Percentiles rank a stretch among this genome's conserved stretches.
Conservation (phyloP, 352 stramenopile genomes). For the Phytophthora sansomeana region DNA sequence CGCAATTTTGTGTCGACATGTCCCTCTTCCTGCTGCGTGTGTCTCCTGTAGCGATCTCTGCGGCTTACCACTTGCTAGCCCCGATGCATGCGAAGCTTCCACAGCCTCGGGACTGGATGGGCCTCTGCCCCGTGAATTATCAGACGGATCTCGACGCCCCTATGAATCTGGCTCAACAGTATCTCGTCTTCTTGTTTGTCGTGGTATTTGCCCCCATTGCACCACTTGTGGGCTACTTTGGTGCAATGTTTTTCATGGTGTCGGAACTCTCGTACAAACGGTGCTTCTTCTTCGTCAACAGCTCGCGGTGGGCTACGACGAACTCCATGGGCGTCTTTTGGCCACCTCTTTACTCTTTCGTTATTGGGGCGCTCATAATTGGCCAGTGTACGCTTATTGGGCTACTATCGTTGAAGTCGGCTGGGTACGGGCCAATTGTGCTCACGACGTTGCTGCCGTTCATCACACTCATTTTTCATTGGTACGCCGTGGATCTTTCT, state of each 20-base stretch:
- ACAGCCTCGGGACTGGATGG: slow-evolving; percentile 59
- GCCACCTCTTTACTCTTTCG: slow-evolving; percentile 72
- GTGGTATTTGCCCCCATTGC: slow-evolving; percentile 79
- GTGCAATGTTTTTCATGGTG: slow-evolving; percentile 69
- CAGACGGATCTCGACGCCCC: slow-evolving; percentile 63
- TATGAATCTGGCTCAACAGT: slow-evolving; percentile 70
- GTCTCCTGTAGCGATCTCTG: slow-evolving; percentile 51
- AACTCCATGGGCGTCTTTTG: slow-evolving; percentile 75
- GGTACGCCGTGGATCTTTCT: slow-evolving; percentile 65
- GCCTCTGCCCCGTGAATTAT: slow-evolving; percentile 61
- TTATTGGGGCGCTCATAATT: slow-evolving; percentile 69
- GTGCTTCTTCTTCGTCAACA: slow-evolving; percentile 76
- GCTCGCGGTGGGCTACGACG: slow-evolving; percentile 58
- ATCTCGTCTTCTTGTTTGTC: slow-evolving; percentile 77
- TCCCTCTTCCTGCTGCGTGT: slow-evolving; percentile 69
- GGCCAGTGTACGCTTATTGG: slow-evolving; percentile 72
- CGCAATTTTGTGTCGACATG: slow-evolving; percentile 72
- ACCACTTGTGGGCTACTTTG: slow-evolving; percentile 72
- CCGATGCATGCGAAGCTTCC: slow-evolving; percentile 61
- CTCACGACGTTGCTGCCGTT: slow-evolving; percentile 54
- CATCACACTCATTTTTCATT: slow-evolving; percentile 70
- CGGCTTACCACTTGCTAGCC: slow-evolving; percentile 55
- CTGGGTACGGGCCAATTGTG: slow-evolving; percentile 52
- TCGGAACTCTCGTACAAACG: slow-evolving; percentile 77
- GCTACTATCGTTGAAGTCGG: slow-evolving; percentile 71